Evolutionary conservation across 345 rosid species (phyloP).

Genomic region (Lepidium didymum): DNA sequence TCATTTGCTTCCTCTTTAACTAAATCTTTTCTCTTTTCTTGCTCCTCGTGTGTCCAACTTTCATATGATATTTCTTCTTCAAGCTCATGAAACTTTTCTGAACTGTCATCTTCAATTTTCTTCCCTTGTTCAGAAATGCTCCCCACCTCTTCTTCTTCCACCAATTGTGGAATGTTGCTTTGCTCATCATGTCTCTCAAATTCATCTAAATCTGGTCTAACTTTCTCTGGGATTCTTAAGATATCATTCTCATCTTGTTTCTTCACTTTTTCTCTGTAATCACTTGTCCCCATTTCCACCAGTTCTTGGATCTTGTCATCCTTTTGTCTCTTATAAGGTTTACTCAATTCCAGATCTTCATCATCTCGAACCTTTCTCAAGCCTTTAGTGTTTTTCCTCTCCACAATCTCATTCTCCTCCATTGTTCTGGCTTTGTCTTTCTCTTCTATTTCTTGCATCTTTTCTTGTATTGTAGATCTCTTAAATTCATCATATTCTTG

Average conservation of each 20-base stretch:
- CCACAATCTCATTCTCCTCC: not conserved
- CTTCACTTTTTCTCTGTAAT: not conserved
- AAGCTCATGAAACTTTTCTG: not conserved
- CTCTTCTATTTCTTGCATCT: not conserved
- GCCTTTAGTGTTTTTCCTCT: not conserved
- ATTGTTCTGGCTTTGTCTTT: not conserved
- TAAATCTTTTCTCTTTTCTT: not conserved
- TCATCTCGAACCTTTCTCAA: not conserved
- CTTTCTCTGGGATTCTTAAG: not conserved
- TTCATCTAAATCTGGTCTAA: not conserved
- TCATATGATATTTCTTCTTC: slow-evolving; percentile 10
- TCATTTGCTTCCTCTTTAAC: not conserved
- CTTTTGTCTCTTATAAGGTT: not conserved
- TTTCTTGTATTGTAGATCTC: not conserved
- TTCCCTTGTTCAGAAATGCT: not conserved
- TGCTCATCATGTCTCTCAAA: not conserved
- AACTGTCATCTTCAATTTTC: not conserved
- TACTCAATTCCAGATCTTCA: not conserved
- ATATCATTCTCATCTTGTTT: not conserved
- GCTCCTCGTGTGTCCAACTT: not conserved
- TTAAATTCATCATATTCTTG: not conserved
- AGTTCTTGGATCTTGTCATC: not conserved
- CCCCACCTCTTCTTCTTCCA: not conserved
- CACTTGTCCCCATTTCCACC: not conserved
- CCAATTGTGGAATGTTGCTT: not conserved